Conservation (phyloP, 1,284 basidiomycete species). For the Ganoderma multipileum region DNA sequence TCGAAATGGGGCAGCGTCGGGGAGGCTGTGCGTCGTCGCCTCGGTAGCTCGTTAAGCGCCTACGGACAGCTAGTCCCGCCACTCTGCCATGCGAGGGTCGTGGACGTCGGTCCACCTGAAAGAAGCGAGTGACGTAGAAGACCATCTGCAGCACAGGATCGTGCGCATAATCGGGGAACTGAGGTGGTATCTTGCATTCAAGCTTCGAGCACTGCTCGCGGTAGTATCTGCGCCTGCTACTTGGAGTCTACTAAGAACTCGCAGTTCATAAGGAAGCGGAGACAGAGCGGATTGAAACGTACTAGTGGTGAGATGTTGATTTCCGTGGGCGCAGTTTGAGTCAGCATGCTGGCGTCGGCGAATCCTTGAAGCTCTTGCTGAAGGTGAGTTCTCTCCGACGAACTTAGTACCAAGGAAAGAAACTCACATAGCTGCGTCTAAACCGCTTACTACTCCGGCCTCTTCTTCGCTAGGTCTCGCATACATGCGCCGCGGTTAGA, state of each 20-base stretch:
- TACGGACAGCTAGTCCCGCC: neutral
- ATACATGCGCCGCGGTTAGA: neutral
- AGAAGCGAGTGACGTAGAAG: neutral
- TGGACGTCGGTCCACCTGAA: neutral
- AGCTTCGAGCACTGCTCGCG: neutral
- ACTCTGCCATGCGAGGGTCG: neutral
- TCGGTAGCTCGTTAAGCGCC: neutral
- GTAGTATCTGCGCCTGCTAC: neutral
- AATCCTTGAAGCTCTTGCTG: neutral
- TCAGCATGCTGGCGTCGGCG: neutral
- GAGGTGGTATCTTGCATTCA: neutral
- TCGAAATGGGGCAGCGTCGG: slow-evolving; percentile 1
- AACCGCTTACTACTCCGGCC: neutral
- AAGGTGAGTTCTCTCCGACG: neutral
- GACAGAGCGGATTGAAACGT: neutral
- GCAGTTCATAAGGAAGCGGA: neutral
- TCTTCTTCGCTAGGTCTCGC: neutral
- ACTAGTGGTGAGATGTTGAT: neutral
- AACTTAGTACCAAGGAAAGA: neutral
- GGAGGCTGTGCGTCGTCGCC: neutral
- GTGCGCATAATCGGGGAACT: neutral
- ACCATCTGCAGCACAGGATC: neutral
- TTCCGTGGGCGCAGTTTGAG: neutral
- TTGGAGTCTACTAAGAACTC: neutral
- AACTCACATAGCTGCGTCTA: neutral